phyloP scores from a whole-genome alignment of 441 rosid genomes.

The Euphorbia corollata region DNA sequence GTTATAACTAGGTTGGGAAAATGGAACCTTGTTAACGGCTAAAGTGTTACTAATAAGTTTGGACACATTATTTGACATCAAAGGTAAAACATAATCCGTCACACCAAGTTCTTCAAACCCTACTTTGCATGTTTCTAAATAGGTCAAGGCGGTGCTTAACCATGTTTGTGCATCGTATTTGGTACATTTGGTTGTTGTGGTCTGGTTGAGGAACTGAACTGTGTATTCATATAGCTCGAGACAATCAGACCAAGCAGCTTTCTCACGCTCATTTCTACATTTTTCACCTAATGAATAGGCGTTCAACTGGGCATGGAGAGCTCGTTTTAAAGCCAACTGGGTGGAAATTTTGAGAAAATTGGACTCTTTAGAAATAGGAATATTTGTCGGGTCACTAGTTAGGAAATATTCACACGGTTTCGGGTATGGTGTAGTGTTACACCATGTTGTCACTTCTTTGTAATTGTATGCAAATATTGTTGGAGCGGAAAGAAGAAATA shows the following conservation, averaged over 20 bases:
- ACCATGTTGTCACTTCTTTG: constrained; percentile 40
- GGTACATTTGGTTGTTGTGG: constrained; percentile 31
- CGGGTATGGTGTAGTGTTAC: constrained; percentile 42
- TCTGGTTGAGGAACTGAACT: constrained; percentile 45
- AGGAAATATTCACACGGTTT: constrained; percentile 34
- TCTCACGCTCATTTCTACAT: constrained; percentile 36
- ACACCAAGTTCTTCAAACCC: constrained; percentile 64
- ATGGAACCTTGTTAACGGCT: constrained; percentile 38
- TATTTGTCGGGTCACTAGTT: constrained; percentile 13
- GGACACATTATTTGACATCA: constrained; percentile 55
- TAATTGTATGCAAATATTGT: constrained; percentile 30
- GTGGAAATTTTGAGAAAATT: constrained; percentile 34
- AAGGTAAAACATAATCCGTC: constrained; percentile 42
- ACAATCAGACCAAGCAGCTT: constrained; percentile 77
- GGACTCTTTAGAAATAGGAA: constrained; percentile 21
- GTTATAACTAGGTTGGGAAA: constrained; percentile 28
- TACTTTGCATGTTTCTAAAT: constrained; percentile 59
- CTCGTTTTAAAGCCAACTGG: constrained; percentile 31
- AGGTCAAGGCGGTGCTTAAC: constrained; percentile 78
- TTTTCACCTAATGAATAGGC: constrained; percentile 31
- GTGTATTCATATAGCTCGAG: constrained; percentile 45
- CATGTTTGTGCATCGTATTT: constrained; percentile 63
- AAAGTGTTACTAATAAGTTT: constrained; percentile 52
- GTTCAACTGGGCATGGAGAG: constrained; percentile 28
- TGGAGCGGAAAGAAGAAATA: constrained; percentile 28